Evolutionary conservation across 2,329 filamentous ascomycete genomes (phyloP).

Genomic region (Parafenestella ontariensis): DNA sequence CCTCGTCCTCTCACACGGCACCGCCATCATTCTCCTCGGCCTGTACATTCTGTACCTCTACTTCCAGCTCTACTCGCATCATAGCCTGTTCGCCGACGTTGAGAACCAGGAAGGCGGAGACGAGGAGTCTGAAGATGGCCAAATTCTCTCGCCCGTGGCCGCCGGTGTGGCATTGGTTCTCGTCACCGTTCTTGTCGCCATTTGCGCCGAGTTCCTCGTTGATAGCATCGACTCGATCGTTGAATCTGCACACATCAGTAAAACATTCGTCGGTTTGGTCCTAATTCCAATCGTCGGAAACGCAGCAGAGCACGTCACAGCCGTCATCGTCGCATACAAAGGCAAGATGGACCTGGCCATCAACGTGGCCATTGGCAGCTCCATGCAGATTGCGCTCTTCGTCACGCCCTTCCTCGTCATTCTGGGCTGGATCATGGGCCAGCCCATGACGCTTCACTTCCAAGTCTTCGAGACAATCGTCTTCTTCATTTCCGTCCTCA

Average conservation of each 20-base stretch:
- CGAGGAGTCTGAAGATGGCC: conserved; percentile 41
- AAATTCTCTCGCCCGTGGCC: conserved; percentile 55
- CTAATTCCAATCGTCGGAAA: conserved; percentile 65
- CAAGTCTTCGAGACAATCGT: conserved; percentile 88
- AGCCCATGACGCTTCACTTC: conserved; percentile 75
- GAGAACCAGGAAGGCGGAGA: conserved; percentile 41
- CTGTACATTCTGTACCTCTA: conserved; percentile 63
- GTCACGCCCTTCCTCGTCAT: conserved; percentile 65
- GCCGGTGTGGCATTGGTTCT: conserved; percentile 56
- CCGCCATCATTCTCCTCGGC: conserved; percentile 61
- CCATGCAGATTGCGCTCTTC: conserved; percentile 64
- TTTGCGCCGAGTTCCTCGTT: conserved; percentile 63
- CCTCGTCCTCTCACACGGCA: conserved; percentile 60
- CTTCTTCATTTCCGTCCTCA: conserved; percentile 82
- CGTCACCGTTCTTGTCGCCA: conserved; percentile 57
- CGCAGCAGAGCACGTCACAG: conserved; percentile 64
- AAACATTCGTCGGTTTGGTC: conserved; percentile 65
- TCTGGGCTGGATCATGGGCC: conserved; percentile 62
- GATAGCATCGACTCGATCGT: conserved; percentile 63
- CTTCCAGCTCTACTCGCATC: conserved; percentile 62
- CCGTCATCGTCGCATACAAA: conserved; percentile 62
- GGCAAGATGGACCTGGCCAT: conserved; percentile 65
- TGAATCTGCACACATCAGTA: conserved; percentile 58
- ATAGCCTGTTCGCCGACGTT: conserved; percentile 55
- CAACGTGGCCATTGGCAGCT: conserved; percentile 62